Percentiles rank a stretch among this genome's conserved stretches.
phyloP scores from a whole-genome alignment of 1,139 yeast genomes.

The Geotrichum carabidarum region DNA sequence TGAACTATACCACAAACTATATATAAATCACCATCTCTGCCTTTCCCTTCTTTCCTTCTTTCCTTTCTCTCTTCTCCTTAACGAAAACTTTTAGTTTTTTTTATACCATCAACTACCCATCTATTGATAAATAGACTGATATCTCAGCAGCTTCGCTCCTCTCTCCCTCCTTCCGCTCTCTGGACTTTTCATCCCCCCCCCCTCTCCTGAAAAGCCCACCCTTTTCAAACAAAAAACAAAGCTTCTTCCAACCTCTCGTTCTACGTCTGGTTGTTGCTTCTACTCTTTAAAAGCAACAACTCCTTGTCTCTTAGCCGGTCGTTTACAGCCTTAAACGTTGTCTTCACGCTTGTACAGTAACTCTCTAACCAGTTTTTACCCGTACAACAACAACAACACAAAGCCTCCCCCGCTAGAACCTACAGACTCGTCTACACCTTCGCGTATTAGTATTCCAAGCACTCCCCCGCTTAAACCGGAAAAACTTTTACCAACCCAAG shows the following conservation, averaged over 20 bases:
- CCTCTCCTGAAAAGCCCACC: slow-evolving; percentile 9
- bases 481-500: neutral
- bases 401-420: slow-evolving; percentile 10
- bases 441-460: slow-evolving; percentile 1
- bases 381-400: slow-evolving; percentile 5
- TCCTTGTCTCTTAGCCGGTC: neutral
- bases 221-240: neutral
- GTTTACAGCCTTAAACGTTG: slow-evolving; percentile 8
- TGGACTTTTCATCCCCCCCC: slow-evolving; percentile 1
- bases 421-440: neutral
- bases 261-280: slow-evolving; percentile 1
- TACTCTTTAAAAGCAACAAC: neutral
- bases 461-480: slow-evolving; percentile 4
- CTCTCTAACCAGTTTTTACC: slow-evolving; percentile 10
- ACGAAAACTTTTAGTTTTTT: neutral
- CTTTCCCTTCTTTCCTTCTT: neutral
- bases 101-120: neutral
- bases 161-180: neutral
- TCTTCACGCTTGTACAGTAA: slow-evolving; percentile 12
- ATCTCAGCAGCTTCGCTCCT: neutral
- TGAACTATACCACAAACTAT: neutral
- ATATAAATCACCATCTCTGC: neutral
- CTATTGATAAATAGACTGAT: neutral
- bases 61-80: neutral
- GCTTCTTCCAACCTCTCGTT: neutral